Base-by-base conservation (phyloP, 106 monocot genomes). In the Phalaenopsis aphrodite region DNA sequence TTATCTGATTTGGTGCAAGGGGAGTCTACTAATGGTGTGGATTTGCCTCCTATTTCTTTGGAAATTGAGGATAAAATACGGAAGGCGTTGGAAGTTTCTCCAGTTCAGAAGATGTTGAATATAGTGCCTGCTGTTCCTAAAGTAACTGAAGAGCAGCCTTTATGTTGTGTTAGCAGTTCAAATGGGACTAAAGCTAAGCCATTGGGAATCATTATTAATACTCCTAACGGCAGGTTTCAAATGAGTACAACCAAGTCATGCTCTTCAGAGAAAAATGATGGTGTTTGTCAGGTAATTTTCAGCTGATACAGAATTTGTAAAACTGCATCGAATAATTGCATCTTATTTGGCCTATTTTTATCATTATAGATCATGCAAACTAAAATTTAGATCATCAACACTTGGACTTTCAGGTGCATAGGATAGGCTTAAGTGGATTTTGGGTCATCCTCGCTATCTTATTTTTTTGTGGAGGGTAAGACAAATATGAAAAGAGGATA, bases 281-380 rank as follows among this genome's bases (percentile, higher is more conserved):
- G 24, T 23, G 23, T 41, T 55, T 73, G 12, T 47, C 80, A 77
- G 86, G 83, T 86, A 77, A 72, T 45, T 5, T 42, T 80, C 14
- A 69, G 37, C 0, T 3, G 10, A 68, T 61, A 61, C 19, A 21
- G 61, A 61, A 61, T 38, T 38, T 69, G 11, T 0, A 69, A 38
- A 69, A 69, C 24, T 69, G 36, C 18, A 10, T 3, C 11, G 2
- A 68, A 36, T 68, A 36, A 68, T 36, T 68, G 12, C 36, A 36
- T 37, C n/a, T 68, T 68, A 68, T 12, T 10, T 68, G 37, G 8
- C 36, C 24, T 68, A 37, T 37, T 2, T 68, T 68, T 61, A 61
- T 21, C 21, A 61, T 61, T 5, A 69, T 69, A 14, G 24, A 38
- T 69, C 38, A 38, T 38, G 68, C 38, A 12, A 69, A 69, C 38